Percentiles rank a stretch among this genome's conserved stretches.
Conservation (phyloP, 768 basidiomycete species). For the Termitomyces titanicus region DNA sequence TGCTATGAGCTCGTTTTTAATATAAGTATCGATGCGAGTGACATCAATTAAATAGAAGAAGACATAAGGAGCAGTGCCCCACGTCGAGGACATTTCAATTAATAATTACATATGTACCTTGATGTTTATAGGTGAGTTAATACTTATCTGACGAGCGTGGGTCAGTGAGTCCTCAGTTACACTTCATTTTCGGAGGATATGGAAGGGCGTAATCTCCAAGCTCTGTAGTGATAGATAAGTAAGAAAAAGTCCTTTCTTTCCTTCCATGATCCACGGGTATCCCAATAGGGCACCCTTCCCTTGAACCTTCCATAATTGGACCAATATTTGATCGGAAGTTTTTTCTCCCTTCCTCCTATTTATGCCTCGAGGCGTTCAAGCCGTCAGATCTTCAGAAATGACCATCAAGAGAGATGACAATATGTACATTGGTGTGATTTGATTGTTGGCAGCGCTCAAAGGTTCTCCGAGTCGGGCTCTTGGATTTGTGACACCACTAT, state of each 20-base stretch:
- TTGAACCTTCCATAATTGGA: conserved; percentile 19
- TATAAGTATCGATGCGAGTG: too few species aligned
- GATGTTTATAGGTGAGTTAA: background rate
- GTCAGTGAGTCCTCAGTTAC: too few species aligned
- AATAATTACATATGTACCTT: too few species aligned
- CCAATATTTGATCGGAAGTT: background rate
- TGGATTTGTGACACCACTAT: background rate
- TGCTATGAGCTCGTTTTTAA: background rate
- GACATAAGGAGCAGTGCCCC: background rate
- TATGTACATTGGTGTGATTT: background rate
- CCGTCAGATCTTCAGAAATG: background rate
- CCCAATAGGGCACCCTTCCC: conserved; percentile 3
- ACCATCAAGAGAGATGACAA: conserved; percentile 9
- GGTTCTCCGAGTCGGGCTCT: background rate
- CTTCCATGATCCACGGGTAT: background rate
- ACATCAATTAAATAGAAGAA: background rate
- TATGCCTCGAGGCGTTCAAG: conserved; percentile 11
- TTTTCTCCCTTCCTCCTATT: background rate
- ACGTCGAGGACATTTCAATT: too few species aligned
- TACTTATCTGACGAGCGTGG: background rate
- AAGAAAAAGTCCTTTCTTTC: conserved; percentile 3
- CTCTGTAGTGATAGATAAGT: too few species aligned
- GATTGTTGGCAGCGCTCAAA: background rate
- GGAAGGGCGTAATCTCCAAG: background rate
- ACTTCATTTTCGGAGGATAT: background rate